Evolutionary conservation across 1,284 basidiomycete genomes (phyloP), one percentile per base, ranked within the genome.

Genomic region (Hymenochaete sp.): DNA sequence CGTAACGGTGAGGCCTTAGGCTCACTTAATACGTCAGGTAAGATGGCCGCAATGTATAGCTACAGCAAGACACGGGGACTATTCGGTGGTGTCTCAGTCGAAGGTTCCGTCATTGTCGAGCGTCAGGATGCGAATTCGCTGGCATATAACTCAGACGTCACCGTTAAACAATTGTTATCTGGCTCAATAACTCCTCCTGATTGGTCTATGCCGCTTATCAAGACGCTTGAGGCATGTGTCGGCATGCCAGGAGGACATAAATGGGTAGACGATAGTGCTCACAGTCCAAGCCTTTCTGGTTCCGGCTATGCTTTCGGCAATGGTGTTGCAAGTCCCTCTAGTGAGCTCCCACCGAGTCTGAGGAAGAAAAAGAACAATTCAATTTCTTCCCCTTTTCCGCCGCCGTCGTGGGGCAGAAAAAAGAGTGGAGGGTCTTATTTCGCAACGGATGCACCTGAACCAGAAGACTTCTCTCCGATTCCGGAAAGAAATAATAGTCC

Each of bases 11-110:
- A 98, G 66, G 96, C 92, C 1, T 75, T 82, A 16, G 93, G 92
- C 11, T 73, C 90, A 0, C 56, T 98, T 45, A 97, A 84, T 59
- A 76, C 87, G 0, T 87, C 81, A 42, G 93, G 93, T 40, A 87
- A 85, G 59, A 65, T 97, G 3, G 90, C 93, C 5, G 93, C 93
- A 38, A 97, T 98, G 92, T 92, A 95, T 64, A 89, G 84, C 53
- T 98, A 98, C 63, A 93, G 89, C 3, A 93, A 93, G 63, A 93
- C 92, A 3, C 81, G 89, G 53, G 95, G 95, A 9, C 72, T 97
- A 1, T 96, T 96, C 53, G 91, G 86, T 33, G 85, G 79, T 7
- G 62, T 85, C 13, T 92, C 89, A 7, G 67, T 98, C 27, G 93
- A 98, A 71, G 95, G 95, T 8, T 92, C 88, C 0, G 82, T 97